Conservation (phyloP, 2,329 filamentous ascomycete genomes). For the Fusarium vanettenii region DNA sequence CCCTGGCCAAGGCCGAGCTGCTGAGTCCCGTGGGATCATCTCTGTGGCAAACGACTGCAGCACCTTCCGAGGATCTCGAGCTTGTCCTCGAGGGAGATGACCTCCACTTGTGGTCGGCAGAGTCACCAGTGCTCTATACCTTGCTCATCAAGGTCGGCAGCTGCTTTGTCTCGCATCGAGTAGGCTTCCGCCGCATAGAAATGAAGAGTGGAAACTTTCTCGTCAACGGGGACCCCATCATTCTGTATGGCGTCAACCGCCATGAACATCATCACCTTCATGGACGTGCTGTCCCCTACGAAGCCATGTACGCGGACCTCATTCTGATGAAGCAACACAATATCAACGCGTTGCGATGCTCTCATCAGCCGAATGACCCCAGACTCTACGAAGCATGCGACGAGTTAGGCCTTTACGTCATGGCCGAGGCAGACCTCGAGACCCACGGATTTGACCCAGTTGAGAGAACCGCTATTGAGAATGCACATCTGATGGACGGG, state of each 20-base stretch:
- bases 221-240: conserved; percentile 71
- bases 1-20: too few relatives aligned
- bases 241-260: conserved; percentile 66
- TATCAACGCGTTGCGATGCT: conserved; percentile 76
- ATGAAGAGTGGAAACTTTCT: conserved; percentile 67
- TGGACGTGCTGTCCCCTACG: neutral
- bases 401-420: conserved; percentile 71
- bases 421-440: conserved; percentile 67
- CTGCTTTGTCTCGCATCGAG: too few relatives aligned
- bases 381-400: conserved; percentile 70
- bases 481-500: too few relatives aligned
- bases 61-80: too few relatives aligned
- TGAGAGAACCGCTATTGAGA: too few relatives aligned
- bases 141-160: too few relatives aligned
- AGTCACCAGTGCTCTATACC: too few relatives aligned
- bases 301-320: conserved; percentile 62
- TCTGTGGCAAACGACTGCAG: too few relatives aligned
- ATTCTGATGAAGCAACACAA: conserved; percentile 75
- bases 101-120: too few relatives aligned
- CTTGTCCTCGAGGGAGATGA: too few relatives aligned
- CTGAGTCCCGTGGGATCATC: too few relatives aligned
- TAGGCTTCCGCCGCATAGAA: conserved; percentile 62
- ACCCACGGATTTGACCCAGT: conserved; percentile 58
- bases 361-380: conserved; percentile 73
- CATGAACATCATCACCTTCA: conserved; percentile 5